Evolutionary conservation across 176 grass and related monocot species (phyloP).

Genomic region (Pontederia paniculata): DNA sequence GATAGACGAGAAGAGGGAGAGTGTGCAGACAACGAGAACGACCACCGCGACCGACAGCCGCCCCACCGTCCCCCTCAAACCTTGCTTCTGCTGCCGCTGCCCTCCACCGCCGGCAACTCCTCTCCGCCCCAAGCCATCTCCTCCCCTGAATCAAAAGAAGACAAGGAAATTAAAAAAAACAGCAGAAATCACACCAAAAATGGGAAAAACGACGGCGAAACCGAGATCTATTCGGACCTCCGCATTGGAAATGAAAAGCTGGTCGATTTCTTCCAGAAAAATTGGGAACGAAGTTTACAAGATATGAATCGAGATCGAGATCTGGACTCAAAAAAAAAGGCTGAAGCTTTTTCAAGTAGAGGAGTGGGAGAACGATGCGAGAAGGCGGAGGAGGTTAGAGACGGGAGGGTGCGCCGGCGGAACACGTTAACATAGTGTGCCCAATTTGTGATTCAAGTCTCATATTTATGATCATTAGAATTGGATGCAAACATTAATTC

Average conservation of each 20-base stretch:
- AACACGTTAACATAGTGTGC: no score
- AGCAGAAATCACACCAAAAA: background rate
- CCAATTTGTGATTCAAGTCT: no score
- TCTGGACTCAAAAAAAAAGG: no score
- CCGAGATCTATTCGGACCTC: background rate
- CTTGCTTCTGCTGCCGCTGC: background rate
- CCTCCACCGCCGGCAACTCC: slow-evolving; percentile 9
- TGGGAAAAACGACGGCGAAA: background rate
- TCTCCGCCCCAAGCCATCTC: background rate
- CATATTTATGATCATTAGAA: no score
- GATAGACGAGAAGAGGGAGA: background rate
- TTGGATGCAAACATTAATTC: no score
- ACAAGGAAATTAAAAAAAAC: background rate
- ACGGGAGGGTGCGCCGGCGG: no score
- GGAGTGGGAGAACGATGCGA: no score
- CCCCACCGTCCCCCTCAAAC: background rate
- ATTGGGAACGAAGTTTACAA: no score
- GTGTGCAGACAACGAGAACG: background rate
- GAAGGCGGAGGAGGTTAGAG: no score
- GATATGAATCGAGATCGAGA: no score
- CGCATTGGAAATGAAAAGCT: background rate
- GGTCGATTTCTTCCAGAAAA: no score
- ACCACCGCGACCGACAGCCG: background rate
- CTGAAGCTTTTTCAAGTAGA: no score
- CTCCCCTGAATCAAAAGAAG: background rate